Evolutionary conservation across 192 early-diverging fungal species (phyloP).

Genomic region (Backusella parvicylindrica): DNA sequence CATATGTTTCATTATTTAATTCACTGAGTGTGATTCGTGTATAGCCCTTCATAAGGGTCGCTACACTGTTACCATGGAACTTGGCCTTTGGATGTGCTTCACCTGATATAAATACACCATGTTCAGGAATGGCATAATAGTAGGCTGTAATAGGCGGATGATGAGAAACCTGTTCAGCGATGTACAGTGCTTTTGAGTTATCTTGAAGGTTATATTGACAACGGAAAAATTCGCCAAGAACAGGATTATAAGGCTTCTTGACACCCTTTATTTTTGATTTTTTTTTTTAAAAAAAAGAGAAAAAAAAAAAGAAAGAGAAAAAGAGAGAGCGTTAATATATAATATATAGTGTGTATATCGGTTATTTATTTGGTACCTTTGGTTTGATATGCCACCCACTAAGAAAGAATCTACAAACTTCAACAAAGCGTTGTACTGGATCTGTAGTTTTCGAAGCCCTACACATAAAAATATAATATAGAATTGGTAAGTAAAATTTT

Average conservation of each 20-base stretch:
- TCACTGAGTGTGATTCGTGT: slow-evolving; percentile 54
- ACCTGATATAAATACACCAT: slow-evolving; percentile 72
- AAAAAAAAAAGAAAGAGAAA: too few relatives aligned
- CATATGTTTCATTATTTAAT: slow-evolving; percentile 66
- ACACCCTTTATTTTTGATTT: slow-evolving; percentile 56
- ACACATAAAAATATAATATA: neutral
- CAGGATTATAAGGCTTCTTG: slow-evolving; percentile 92
- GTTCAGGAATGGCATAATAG: slow-evolving; percentile 77
- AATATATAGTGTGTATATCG: neutral
- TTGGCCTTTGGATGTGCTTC: slow-evolving; percentile 79
- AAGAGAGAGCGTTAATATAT: neutral
- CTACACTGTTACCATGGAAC: slow-evolving; percentile 87
- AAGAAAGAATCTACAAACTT: slow-evolving; percentile 81
- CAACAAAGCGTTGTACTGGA: slow-evolving; percentile 75
- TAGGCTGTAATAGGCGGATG: slow-evolving; percentile 87
- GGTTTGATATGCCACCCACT: slow-evolving; percentile 93
- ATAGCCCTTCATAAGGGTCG: slow-evolving; percentile 79
- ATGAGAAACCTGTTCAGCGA: slow-evolving; percentile 90
- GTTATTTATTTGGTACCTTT: slow-evolving; percentile 45
- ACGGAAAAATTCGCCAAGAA: slow-evolving; percentile 88
- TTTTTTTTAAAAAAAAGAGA: neutral
- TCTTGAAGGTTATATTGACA: slow-evolving; percentile 69
- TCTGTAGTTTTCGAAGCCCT: slow-evolving; percentile 68
- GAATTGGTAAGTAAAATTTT: too few relatives aligned
- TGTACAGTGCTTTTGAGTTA: slow-evolving; percentile 64